These are phyloP conservation scores for Zygoascus tannicola DNA, from an alignment of 805 yeast genomes.

Conservation along the genomic window DNA sequence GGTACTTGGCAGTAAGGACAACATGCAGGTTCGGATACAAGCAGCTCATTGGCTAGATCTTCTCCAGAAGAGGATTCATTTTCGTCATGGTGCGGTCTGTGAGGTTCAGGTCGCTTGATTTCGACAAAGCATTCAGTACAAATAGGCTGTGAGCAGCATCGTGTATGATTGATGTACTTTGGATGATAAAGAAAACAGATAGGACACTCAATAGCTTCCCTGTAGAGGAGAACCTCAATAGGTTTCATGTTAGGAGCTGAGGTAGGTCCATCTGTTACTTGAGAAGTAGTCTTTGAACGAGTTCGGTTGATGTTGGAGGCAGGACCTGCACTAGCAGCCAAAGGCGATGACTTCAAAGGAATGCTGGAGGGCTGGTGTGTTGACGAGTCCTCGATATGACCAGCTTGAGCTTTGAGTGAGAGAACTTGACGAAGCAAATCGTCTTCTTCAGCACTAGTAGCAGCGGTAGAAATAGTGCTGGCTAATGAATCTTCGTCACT, in stretches of 20 bases:
- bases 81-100: slow-evolving; percentile 56
- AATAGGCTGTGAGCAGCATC: slow-evolving; percentile 89
- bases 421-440: slow-evolving; percentile 1
- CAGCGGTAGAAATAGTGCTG: slow-evolving; percentile 1
- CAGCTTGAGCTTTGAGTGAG: slow-evolving; percentile 1
- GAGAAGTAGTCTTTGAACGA: slow-evolving; percentile 15
- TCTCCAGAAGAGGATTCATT: slow-evolving; percentile 9
- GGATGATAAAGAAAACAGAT: slow-evolving; percentile 89
- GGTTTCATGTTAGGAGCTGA: slow-evolving; percentile 7
- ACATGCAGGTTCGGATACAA: slow-evolving; percentile 77
- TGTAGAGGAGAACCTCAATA: slow-evolving; percentile 52
- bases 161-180: slow-evolving; percentile 58
- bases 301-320: slow-evolving; percentile 8
- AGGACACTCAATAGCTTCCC: slow-evolving; percentile 76
- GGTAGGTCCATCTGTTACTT: slow-evolving; percentile 3
- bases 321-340: background rate
- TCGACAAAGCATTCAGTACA: slow-evolving; percentile 97
- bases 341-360: too few relatives aligned
- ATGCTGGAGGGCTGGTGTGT: background rate
- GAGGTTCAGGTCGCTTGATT: slow-evolving; percentile 85
- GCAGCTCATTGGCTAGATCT: slow-evolving; percentile 19
- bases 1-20: slow-evolving; percentile 92
- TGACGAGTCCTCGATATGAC: slow-evolving; percentile 2
- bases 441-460: slow-evolving; percentile 1
- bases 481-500: slow-evolving; percentile 1